These are phyloP conservation scores for Corylus avellana DNA, from an alignment of 306 rosid species.

Conservation along the genomic window DNA sequence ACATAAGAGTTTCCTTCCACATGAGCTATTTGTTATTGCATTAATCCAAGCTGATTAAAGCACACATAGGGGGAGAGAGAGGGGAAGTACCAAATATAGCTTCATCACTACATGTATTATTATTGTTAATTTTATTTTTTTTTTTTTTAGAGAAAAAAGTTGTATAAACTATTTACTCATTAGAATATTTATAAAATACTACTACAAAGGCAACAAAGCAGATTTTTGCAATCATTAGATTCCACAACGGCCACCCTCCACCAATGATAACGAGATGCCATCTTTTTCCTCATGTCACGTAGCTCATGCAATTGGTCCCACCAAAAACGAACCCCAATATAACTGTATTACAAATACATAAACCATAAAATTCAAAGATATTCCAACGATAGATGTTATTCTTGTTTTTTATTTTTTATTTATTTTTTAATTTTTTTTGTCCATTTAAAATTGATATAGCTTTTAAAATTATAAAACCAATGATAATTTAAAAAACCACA, in stretches of 20 bases:
- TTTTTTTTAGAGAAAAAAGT: not conserved
- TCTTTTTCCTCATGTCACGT: slow-evolving; percentile 1
- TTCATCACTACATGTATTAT: too few species aligned
- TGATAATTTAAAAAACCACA: too few species aligned
- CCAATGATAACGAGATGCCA: not conserved
- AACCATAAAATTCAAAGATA: not conserved
- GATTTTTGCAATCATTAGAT: slow-evolving; percentile 27
- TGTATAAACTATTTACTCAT: not conserved
- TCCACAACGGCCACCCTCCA: not conserved
- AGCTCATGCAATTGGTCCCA: slow-evolving; percentile 15
- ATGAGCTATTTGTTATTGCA: not conserved
- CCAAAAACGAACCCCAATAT: not conserved
- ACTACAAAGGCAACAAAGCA: not conserved
- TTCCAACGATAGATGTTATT: too few species aligned
- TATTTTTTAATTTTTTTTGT: too few species aligned
- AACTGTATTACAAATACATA: not conserved
- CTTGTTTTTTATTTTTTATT: too few species aligned
- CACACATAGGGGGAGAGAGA: not conserved
- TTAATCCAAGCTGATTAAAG: too few species aligned
- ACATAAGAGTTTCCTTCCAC: not conserved
- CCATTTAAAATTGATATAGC: too few species aligned
- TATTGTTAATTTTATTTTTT: too few species aligned
- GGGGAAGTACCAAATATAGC: not conserved
- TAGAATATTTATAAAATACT: not conserved
- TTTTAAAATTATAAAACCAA: too few species aligned